Evolutionary conservation across 108 stramenopile genomes (phyloP).

Genomic region (Nitzschia sp.): DNA sequence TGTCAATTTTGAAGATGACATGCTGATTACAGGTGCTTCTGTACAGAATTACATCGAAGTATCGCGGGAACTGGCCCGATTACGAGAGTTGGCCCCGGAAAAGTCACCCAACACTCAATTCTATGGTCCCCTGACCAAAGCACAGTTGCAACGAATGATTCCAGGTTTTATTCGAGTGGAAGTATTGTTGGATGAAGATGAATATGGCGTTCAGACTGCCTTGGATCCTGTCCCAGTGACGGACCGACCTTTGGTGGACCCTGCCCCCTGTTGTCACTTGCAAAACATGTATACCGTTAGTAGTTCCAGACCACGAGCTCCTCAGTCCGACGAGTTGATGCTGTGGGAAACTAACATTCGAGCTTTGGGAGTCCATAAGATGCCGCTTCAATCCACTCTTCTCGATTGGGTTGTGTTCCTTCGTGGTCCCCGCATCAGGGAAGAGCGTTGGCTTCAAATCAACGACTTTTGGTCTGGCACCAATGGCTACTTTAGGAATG

Average conservation of each 20-base stretch:
- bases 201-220: slow-evolving; percentile 32
- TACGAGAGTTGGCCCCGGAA: slow-evolving; percentile 33
- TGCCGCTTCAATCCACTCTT: slow-evolving; percentile 39
- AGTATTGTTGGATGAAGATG: slow-evolving; percentile 38
- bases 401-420: slow-evolving; percentile 45
- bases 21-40: slow-evolving; percentile 40
- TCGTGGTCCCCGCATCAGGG: slow-evolving; percentile 23
- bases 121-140: slow-evolving; percentile 34
- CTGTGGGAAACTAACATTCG: slow-evolving; percentile 66
- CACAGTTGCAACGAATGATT: slow-evolving; percentile 47
- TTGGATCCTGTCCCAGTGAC: slow-evolving; percentile 25
- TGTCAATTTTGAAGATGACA: slow-evolving; percentile 66
- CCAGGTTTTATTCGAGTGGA: slow-evolving; percentile 68
- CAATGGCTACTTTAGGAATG: slow-evolving; percentile 30
- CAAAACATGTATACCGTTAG: not conserved
- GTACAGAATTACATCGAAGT: slow-evolving; percentile 56
- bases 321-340: slow-evolving; percentile 49
- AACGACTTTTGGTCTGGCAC: slow-evolving; percentile 61
- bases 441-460: not conserved
- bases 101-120: slow-evolving; percentile 16
- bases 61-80: slow-evolving; percentile 48
- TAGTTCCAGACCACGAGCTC: slow-evolving; percentile 10
- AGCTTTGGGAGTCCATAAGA: slow-evolving; percentile 57
- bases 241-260: slow-evolving; percentile 14
- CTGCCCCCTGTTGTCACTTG: slow-evolving; percentile 20